Percentiles rank a stretch among this genome's conserved stretches.
Evolutionary conservation across 2,329 filamentous ascomycete species (phyloP).

Genomic region (Madurella mycetomatis): DNA sequence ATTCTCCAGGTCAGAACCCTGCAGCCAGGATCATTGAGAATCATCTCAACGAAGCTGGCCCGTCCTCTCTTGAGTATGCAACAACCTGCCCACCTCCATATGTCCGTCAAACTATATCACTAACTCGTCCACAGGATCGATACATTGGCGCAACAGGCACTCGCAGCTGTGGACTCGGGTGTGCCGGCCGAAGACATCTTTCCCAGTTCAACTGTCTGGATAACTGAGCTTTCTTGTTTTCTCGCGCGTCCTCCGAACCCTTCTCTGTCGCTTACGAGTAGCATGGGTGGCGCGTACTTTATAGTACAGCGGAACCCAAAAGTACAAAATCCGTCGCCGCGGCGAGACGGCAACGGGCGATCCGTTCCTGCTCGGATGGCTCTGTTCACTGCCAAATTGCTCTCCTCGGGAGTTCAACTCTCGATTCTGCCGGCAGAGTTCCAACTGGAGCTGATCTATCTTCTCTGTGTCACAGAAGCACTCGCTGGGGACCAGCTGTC

Average conservation of each 20-base stretch:
- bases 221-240: constrained; percentile 54
- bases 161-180: constrained; percentile 35
- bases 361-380: constrained; percentile 73
- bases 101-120: constrained; percentile 9
- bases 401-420: constrained; percentile 41
- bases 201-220: constrained; percentile 63
- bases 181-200: constrained; percentile 48
- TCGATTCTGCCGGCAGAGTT: constrained; percentile 37
- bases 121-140: constrained; percentile 39
- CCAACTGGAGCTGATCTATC: constrained; percentile 48
- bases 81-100: neutral
- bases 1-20: constrained; percentile 40
- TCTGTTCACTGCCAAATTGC: constrained; percentile 60
- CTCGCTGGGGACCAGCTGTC: constrained; percentile 53
- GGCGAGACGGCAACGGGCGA: constrained; percentile 63
- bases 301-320: constrained; percentile 44
- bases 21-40: constrained; percentile 50
- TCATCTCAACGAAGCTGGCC: constrained; percentile 48
- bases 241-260: constrained; percentile 50
- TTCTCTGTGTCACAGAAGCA: constrained; percentile 48
- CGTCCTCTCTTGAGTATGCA: constrained; percentile 49
- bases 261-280: constrained; percentile 69
- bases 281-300: constrained; percentile 65
- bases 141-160: constrained; percentile 49
- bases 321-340: constrained; percentile 19